These are phyloP conservation scores for Colletotrichum tofieldiae DNA, from an alignment of 2,329 filamentous ascomycete species.

Conservation along the genomic window DNA sequence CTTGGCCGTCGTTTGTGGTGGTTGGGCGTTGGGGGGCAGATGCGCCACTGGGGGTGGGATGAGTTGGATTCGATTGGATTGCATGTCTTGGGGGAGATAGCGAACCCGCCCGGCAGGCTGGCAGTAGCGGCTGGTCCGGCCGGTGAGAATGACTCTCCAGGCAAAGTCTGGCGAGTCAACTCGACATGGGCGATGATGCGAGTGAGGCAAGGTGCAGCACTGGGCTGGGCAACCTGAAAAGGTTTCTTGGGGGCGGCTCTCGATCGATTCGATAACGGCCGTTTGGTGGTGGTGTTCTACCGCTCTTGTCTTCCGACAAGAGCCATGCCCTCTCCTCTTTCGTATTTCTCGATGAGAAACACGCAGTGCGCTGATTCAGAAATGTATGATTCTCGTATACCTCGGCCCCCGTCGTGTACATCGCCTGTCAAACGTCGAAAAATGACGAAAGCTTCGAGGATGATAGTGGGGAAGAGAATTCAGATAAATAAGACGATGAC, in stretches of 20 bases:
- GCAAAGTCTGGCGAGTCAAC: background rate
- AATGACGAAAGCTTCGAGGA: constrained; percentile 10
- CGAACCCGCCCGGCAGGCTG: constrained; percentile 23
- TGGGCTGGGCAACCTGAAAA: background rate
- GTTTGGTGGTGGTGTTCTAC: background rate
- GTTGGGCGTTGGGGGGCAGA: constrained; percentile 23
- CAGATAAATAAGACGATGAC: constrained; percentile 12
- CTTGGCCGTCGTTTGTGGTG: background rate
- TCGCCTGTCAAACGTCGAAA: background rate
- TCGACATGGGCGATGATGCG: constrained; percentile 11
- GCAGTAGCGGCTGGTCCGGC: constrained; percentile 21
- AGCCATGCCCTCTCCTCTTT: background rate
- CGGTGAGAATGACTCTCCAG: background rate
- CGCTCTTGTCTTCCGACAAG: background rate
- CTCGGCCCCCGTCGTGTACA: background rate
- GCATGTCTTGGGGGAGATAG: constrained; percentile 34
- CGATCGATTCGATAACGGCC: background rate
- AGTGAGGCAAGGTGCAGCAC: constrained; percentile 31
- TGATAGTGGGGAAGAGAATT: constrained; percentile 8
- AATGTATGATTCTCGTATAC: background rate
- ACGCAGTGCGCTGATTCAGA: constrained; percentile 24
- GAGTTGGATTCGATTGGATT: constrained; percentile 20
- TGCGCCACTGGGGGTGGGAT: constrained; percentile 23
- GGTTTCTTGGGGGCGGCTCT: background rate
- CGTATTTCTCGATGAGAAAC: constrained; percentile 1